Evolutionary conservation across 805 yeast species (phyloP).

Genomic region (Lachancea fermentati): DNA sequence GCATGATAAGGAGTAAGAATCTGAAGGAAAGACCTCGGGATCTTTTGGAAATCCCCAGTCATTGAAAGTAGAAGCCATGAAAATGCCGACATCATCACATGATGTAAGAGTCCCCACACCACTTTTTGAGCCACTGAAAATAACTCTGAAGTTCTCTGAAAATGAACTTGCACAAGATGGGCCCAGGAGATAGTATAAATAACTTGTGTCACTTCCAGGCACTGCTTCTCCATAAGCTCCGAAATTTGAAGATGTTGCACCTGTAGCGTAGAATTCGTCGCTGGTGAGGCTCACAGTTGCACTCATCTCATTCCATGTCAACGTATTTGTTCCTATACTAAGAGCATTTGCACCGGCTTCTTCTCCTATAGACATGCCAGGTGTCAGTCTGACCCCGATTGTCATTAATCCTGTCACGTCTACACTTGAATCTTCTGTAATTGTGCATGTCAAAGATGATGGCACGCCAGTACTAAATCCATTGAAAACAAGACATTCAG

Average conservation of each 20-base stretch:
- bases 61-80: constrained; percentile 11
- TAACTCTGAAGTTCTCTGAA: constrained; percentile 9
- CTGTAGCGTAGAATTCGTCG: background rate
- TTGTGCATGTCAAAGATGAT: constrained; percentile 4
- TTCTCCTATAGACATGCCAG: constrained; percentile 3
- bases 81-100: constrained; percentile 8
- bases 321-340: constrained; percentile 10
- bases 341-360: constrained; percentile 10
- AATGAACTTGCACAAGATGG: constrained; percentile 9
- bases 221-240: background rate
- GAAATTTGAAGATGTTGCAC: background rate
- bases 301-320: constrained; percentile 13
- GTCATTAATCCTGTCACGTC: constrained; percentile 2
- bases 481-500: constrained; percentile 6
- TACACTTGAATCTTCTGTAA: background rate
- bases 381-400: constrained; percentile 12
- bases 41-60: constrained; percentile 12
- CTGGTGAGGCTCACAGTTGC: constrained; percentile 10
- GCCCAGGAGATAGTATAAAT: constrained; percentile 9
- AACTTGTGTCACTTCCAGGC: constrained; percentile 3
- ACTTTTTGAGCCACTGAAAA: constrained; percentile 10
- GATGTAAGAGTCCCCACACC: constrained; percentile 12
- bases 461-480: constrained; percentile 2
- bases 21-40: constrained; percentile 10
- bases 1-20: constrained; percentile 6